phyloP scores from a whole-genome alignment of 306 rosid species.

The Argentina anserina region DNA sequence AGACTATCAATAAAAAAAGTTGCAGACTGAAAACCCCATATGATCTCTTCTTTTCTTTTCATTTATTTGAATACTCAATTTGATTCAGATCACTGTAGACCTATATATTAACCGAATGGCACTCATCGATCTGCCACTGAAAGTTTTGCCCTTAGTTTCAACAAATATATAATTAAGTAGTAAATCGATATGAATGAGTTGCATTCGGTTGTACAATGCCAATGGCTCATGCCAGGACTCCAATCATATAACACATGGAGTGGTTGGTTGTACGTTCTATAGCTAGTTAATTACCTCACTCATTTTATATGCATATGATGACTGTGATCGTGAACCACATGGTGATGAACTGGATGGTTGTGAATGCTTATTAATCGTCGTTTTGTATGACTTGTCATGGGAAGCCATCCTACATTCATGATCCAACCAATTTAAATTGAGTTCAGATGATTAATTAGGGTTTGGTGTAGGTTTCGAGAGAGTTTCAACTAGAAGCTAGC shows the following conservation, averaged over 20 bases:
- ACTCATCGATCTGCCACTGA: constrained; percentile 16
- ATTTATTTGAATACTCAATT: not conserved
- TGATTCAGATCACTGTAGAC: constrained; percentile 3
- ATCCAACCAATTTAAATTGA: constrained; percentile 20
- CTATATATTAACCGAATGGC: not conserved
- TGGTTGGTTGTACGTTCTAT: constrained; percentile 27
- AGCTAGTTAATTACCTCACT: not conserved
- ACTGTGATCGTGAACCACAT: constrained; percentile 24
- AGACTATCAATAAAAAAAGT: no score
- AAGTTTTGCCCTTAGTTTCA: not conserved
- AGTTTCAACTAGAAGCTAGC: constrained; percentile 17
- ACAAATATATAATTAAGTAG: not conserved
- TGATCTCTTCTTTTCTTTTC: not conserved
- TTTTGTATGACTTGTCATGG: constrained; percentile 5
- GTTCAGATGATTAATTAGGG: not conserved
- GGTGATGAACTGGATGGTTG: constrained; percentile 26
- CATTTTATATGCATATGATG: not conserved
- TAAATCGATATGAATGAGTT: not conserved
- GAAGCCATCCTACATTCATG: not conserved
- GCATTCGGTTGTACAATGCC: not conserved
- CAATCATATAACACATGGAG: constrained; percentile 13
- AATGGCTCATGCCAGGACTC: not conserved
- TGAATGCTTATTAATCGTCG: constrained; percentile 17
- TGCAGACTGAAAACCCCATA: no score
- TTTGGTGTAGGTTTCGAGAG: constrained; percentile 19